Base-by-base conservation (phyloP, 2,329 filamentous ascomycete genomes). In the Nemania serpens region DNA sequence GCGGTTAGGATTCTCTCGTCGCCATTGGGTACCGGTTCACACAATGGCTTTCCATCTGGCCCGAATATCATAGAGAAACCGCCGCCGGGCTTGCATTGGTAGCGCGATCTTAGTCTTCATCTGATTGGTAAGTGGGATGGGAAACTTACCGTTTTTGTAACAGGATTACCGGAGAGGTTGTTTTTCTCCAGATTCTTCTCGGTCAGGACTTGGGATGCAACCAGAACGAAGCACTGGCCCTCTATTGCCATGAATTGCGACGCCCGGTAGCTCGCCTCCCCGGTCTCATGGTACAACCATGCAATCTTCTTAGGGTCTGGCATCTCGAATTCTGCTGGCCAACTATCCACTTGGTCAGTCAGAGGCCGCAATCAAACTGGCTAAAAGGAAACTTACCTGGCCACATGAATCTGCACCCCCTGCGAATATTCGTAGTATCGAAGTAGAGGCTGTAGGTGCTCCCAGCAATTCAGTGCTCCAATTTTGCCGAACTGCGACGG, bases 381-480 rank as follows among this genome's bases (percentile, higher is more conserved):
- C 10, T 12, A 47, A 17, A 25, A 37, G 34, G 37, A 34, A 33
- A 46, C 55, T 61, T 49, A 70, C 70, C 70, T 72, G 52, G 72
- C 71, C 22, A 74, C 68, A 63, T 74, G 72, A 62, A 74, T 74
- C 55, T 74, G 72, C 36, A 73, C 72, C 47, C 72, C 72, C 57
- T 74, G 72, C 17, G 72, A 73, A 62, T 74, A 74, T 46, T 74
- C 72, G 59, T 74, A 74, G 61, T 74, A 74, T 42, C 72, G 70
- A 66, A 79, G 74, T 69, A 82, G 79, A 5, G 78, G 82, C 70
- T 83, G 84, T 69, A 83, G 80, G 62, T 87, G 81, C 67, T 85
- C 82, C 81, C 81, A 85, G 72, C 82, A 85, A 65, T 83, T 84
- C 25, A 86, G 73, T 3, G 79, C 79, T 0, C 83, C 84, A 5